Conservation (phyloP, 176 grass and related monocot genomes). For the Paspalum vaginatum region DNA sequence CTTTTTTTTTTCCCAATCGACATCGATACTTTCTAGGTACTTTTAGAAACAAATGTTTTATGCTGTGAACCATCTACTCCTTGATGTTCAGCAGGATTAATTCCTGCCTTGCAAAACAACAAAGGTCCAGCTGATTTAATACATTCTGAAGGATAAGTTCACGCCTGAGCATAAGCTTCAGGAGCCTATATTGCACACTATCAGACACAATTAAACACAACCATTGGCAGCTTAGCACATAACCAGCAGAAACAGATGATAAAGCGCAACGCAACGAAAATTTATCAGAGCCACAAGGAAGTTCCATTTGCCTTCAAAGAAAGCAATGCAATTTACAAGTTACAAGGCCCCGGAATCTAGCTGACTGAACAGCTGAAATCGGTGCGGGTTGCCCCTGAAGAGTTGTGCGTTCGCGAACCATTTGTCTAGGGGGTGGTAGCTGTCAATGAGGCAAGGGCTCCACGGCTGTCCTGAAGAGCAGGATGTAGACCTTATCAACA, state of each 20-base stretch:
- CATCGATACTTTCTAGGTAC: neutral
- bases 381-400: slow-evolving; percentile 2
- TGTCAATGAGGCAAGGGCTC: slow-evolving; percentile 60
- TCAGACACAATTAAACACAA: neutral
- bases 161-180: neutral
- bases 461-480: slow-evolving; percentile 89
- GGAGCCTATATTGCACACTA: slow-evolving; percentile 4
- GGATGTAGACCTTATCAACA: slow-evolving; percentile 89
- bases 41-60: neutral
- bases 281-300: neutral
- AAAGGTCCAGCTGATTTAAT: neutral
- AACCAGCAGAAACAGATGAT: slow-evolving; percentile 6
- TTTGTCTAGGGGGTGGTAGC: slow-evolving; percentile 1
- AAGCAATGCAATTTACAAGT: slow-evolving; percentile 47
- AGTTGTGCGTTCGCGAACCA: slow-evolving; percentile 11
- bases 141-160: slow-evolving; percentile 8
- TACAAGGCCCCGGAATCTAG: neutral
- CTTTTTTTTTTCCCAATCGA: neutral
- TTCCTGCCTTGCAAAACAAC: slow-evolving; percentile 19
- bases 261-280: neutral
- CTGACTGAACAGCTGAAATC: slow-evolving; percentile 23
- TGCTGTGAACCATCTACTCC: neutral
- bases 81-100: neutral
- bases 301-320: slow-evolving; percentile 22
- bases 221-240: neutral